phyloP scores from a whole-genome alignment of 257 asterid genomes.

The Pogostemon cablin region DNA sequence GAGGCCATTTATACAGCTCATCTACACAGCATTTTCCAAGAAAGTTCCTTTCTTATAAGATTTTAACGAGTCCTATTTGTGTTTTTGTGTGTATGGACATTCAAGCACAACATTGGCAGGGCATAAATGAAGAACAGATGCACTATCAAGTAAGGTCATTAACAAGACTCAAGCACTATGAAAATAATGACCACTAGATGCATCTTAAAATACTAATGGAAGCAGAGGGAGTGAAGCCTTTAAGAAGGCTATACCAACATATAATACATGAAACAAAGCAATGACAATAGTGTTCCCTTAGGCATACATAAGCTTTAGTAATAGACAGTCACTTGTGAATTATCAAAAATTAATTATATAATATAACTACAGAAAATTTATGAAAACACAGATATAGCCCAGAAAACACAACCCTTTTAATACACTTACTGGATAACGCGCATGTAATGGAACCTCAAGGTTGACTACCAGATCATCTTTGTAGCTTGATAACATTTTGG shows the following conservation, averaged over 20 bases:
- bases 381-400: neutral
- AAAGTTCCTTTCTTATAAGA: neutral
- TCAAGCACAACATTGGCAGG: neutral
- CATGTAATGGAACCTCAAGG: constrained; percentile 76
- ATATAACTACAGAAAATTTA: neutral
- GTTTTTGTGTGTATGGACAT: neutral
- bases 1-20: too few relatives aligned
- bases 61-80: neutral
- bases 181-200: constrained; percentile 1
- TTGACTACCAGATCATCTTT: constrained; percentile 46
- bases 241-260: neutral
- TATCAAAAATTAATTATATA: neutral
- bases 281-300: neutral
- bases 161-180: neutral
- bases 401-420: neutral
- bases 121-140: neutral
- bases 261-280: neutral
- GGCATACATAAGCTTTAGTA: neutral
- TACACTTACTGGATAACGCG: constrained; percentile 71
- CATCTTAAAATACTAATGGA: neutral
- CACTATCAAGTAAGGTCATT: too few relatives aligned
- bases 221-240: neutral
- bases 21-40: neutral
- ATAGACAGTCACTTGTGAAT: neutral
- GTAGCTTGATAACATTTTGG: constrained; percentile 34